Evolutionary conservation across 2,329 filamentous ascomycete species (phyloP).

Genomic region (Hortaea sp.): DNA sequence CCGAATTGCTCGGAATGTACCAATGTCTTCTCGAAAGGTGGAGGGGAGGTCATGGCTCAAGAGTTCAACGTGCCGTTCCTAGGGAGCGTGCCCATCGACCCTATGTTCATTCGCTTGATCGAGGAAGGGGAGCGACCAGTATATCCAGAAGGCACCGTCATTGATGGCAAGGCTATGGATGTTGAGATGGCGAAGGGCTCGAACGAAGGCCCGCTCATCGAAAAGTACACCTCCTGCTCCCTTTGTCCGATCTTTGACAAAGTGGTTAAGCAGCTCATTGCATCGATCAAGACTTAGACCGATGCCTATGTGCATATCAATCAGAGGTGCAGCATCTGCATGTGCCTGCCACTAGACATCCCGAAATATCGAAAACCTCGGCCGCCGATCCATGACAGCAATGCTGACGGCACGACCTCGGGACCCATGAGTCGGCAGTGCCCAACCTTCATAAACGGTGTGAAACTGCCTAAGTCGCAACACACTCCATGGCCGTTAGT

Average conservation of each 20-base stretch:
- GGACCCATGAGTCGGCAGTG: background rate
- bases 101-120: constrained; percentile 77
- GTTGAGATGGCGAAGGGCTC: constrained; percentile 17
- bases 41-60: constrained; percentile 76
- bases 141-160: constrained; percentile 58
- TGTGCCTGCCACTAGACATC: too few relatives aligned
- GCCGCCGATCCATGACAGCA: too few relatives aligned
- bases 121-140: constrained; percentile 60
- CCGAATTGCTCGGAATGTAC: constrained; percentile 70
- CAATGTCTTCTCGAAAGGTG: constrained; percentile 85
- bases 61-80: constrained; percentile 79
- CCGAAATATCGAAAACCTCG: too few relatives aligned
- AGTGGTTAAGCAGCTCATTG: constrained; percentile 37
- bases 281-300: background rate
- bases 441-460: too few relatives aligned
- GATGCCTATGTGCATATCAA: too few relatives aligned
- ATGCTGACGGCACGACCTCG: background rate
- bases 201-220: constrained; percentile 42
- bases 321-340: too few relatives aligned
- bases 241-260: constrained; percentile 57
- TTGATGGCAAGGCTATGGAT: constrained; percentile 45
- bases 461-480: background rate
- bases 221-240: constrained; percentile 65
- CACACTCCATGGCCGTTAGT: background rate
- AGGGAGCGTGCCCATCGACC: constrained; percentile 83